Evolutionary conservation across 129 eudicot genomes (phyloP).

Genomic region (Deinandra increscens): DNA sequence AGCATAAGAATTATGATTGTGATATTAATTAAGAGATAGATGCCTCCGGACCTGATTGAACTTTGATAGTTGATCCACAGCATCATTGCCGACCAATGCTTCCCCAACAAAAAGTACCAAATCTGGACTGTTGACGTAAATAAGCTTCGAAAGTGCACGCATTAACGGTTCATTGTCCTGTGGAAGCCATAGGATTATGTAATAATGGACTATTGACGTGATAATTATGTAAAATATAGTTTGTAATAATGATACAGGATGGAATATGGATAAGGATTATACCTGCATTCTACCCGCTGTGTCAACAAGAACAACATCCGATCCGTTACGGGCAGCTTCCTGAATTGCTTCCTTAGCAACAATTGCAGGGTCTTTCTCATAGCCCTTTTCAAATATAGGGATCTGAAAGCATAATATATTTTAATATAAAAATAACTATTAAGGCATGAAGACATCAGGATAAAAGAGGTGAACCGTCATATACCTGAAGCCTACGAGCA

Average conservation of each 20-base stretch:
- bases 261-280: slow-evolving; percentile 8
- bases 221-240: not conserved
- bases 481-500: slow-evolving; percentile 96
- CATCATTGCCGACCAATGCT: slow-evolving; percentile 96
- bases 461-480: not conserved
- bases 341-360: slow-evolving; percentile 98
- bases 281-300: slow-evolving; percentile 99
- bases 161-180: slow-evolving; percentile 97
- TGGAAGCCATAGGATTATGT: not conserved
- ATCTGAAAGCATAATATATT: slow-evolving; percentile 40
- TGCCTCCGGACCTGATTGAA: slow-evolving; percentile 71
- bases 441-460: not conserved
- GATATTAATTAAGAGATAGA: not conserved
- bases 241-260: not conserved
- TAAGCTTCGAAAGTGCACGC: slow-evolving; percentile 96
- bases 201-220: not conserved
- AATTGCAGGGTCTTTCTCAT: slow-evolving; percentile 94
- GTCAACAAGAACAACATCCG: slow-evolving; percentile 97
- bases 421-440: not conserved
- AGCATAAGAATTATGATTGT: not conserved
- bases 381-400: slow-evolving; percentile 98
- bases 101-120: slow-evolving; percentile 94
- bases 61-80: slow-evolving; percentile 94
- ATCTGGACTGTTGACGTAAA: slow-evolving; percentile 88
- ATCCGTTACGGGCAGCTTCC: slow-evolving; percentile 81